These are phyloP conservation scores for Kwoniella botswanensis DNA, from an alignment of 768 basidiomycete genomes.

Conservation along the genomic window DNA sequence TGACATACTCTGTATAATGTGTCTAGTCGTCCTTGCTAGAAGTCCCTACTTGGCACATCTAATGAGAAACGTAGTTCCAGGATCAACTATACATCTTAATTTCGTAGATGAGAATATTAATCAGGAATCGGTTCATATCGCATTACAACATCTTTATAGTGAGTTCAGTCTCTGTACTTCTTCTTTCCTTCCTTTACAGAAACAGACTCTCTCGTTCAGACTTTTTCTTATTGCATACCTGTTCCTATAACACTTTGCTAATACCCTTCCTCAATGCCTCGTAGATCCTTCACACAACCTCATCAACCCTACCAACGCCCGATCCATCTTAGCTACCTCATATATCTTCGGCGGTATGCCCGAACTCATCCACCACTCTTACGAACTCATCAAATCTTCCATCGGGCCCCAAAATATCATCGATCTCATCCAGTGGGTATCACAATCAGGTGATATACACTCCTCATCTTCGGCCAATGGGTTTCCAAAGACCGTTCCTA, in stretches of 20 bases:
- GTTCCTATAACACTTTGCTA: too few relatives aligned
- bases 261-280: too few relatives aligned
- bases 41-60: constrained; percentile 86
- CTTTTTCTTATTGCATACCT: too few relatives aligned
- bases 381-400: constrained; percentile 74
- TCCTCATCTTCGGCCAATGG: constrained; percentile 3
- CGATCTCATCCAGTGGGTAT: constrained; percentile 78
- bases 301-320: constrained; percentile 79
- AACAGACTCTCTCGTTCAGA: too few relatives aligned
- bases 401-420: constrained; percentile 76
- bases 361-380: constrained; percentile 78
- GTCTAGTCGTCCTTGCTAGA: constrained; percentile 78
- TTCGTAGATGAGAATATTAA: constrained; percentile 82
- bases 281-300: constrained; percentile 79
- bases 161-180: constrained; percentile 3
- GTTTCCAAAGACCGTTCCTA: neutral
- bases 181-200: constrained; percentile 11
- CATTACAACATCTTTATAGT: constrained; percentile 72
- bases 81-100: constrained; percentile 71
- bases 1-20: too few relatives aligned
- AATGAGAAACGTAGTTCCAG: constrained; percentile 75
- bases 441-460: neutral
- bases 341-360: constrained; percentile 86
- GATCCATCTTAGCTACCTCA: constrained; percentile 81
- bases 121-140: constrained; percentile 55